These are phyloP conservation scores for Pseudozyma sp. DNA, from an alignment of 1,284 basidiomycete genomes.

Conservation along the genomic window DNA sequence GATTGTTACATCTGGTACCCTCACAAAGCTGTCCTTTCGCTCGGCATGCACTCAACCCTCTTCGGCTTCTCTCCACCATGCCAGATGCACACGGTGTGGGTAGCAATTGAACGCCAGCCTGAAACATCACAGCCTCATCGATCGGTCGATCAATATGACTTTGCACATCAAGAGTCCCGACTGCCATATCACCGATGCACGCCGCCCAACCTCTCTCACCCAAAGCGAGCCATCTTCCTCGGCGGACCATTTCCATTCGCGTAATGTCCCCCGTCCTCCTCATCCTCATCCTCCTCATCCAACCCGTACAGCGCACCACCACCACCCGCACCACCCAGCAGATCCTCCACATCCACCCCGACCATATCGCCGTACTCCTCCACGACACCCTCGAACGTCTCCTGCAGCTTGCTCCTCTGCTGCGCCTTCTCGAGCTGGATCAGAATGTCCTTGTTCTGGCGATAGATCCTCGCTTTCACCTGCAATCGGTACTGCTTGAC, in stretches of 20 bases:
- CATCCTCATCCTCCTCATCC: conserved; percentile 25
- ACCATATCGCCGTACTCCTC: conserved; percentile 88
- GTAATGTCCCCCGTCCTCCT: conserved; percentile 29
- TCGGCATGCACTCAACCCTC: too few species aligned
- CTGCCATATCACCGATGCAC: too few species aligned
- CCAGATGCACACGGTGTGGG: too few species aligned
- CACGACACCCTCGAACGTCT: conserved; percentile 88
- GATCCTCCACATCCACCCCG: conserved; percentile 61
- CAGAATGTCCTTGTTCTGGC: conserved; percentile 92
- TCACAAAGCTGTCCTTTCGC: neutral
- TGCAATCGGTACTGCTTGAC: conserved; percentile 78
- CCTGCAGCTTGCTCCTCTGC: conserved; percentile 86
- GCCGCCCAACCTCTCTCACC: conserved; percentile 2
- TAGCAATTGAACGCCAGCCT: too few species aligned
- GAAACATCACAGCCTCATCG: neutral
- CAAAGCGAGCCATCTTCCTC: conserved; percentile 45
- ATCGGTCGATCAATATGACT: too few species aligned
- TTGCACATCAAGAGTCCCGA: too few species aligned
- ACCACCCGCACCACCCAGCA: conserved; percentile 34
- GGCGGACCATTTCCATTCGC: conserved; percentile 30
- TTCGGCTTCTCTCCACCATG: too few species aligned
- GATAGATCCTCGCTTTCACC: conserved; percentile 83
- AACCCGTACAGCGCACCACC: neutral
- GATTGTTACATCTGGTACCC: neutral
- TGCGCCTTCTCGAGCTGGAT: conserved; percentile 86